Evolutionary conservation across 2,329 filamentous ascomycete species (phyloP).

Genomic region (Neofusicoccum umdonicola): DNA sequence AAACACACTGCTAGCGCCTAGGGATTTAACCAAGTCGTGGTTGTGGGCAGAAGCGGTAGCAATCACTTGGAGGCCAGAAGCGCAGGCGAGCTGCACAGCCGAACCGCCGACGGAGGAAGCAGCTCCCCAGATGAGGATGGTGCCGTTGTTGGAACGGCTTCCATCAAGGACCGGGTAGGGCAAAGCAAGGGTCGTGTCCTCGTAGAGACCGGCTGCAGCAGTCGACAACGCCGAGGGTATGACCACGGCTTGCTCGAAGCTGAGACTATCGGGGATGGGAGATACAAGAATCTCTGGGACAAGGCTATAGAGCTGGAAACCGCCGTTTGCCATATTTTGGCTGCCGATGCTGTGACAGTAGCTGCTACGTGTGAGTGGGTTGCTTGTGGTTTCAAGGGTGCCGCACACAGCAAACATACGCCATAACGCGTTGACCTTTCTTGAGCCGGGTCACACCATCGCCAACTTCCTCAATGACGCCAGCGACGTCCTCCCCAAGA

Average conservation of each 20-base stretch:
- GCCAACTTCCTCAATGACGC: slow-evolving; percentile 37
- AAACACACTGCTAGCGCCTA: slow-evolving; percentile 30
- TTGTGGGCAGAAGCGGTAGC: slow-evolving; percentile 32
- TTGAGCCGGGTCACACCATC: slow-evolving; percentile 2
- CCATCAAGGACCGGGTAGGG: slow-evolving; percentile 29
- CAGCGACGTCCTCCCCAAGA: slow-evolving; percentile 37
- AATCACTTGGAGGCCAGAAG: slow-evolving; percentile 34
- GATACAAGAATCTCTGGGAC: slow-evolving; percentile 31
- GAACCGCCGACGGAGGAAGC: slow-evolving; percentile 34
- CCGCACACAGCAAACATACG: neutral
- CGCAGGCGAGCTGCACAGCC: slow-evolving; percentile 35
- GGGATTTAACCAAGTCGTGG: slow-evolving; percentile 27
- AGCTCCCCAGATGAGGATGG: slow-evolving; percentile 38
- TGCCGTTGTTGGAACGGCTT: slow-evolving; percentile 26
- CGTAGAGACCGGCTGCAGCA: slow-evolving; percentile 43
- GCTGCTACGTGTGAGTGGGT: neutral
- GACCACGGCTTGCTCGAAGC: slow-evolving; percentile 40
- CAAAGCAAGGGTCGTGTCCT: slow-evolving; percentile 38
- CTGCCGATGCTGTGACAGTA: slow-evolving; percentile 24
- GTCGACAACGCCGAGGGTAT: slow-evolving; percentile 47
- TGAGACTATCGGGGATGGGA: slow-evolving; percentile 38
- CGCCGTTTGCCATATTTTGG: slow-evolving; percentile 24
- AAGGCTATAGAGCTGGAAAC: slow-evolving; percentile 36
- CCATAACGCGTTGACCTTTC: slow-evolving; percentile 4
- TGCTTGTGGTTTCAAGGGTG: too few relatives aligned